Evolutionary conservation across 352 stramenopile genomes (phyloP), one percentile per base, ranked within the genome.

Genomic region (Phytophthora pseudosyringae): DNA sequence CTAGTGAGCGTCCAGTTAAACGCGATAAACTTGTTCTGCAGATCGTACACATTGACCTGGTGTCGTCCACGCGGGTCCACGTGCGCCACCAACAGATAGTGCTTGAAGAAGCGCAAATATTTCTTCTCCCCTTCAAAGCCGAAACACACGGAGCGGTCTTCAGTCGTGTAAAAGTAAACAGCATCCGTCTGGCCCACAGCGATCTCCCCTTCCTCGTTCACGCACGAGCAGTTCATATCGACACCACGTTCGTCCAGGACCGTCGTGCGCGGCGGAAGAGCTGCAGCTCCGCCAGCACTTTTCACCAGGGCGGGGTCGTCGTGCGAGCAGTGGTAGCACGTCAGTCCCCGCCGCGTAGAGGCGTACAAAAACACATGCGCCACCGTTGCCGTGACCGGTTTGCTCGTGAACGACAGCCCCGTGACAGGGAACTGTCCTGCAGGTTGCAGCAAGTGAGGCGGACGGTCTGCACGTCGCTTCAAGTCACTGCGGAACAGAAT

Each of bases 1-100:
- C 79, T 88, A 16, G 88, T 95, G 12, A 96, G 76, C 31, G 86
- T 94, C 78, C 86, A 93, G 65, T 97, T 96, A 71, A 97, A 97
- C 11, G 89, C 91, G 35, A 97, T 95, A 33, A 97, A 96, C 66
- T 97, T 97, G 73, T 97, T 97, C 50, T 93, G 81, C 31, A 97
- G 64, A 59, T 98, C 91, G 73, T 98, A 98, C 31, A 97, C 81
- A 59, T 96, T 97, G 58, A 96, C 80, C 55, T 95, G 86, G 56
- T 95, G 85, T 10, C 90, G 85, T 2, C 85, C 83, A 46, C 87
- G 83, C 6, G 88, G 82, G 25, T 96, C 88, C 25, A 94, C 85
- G 46, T 96, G 88, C 1, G 85, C 86, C 1, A 96, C 88, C 9
- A 94, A 55, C 48, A 95, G 36, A 48, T 96, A 96, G 51, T 96